phyloP scores from a whole-genome alignment of 768 basidiomycete species.

The Collybia sordida region DNA sequence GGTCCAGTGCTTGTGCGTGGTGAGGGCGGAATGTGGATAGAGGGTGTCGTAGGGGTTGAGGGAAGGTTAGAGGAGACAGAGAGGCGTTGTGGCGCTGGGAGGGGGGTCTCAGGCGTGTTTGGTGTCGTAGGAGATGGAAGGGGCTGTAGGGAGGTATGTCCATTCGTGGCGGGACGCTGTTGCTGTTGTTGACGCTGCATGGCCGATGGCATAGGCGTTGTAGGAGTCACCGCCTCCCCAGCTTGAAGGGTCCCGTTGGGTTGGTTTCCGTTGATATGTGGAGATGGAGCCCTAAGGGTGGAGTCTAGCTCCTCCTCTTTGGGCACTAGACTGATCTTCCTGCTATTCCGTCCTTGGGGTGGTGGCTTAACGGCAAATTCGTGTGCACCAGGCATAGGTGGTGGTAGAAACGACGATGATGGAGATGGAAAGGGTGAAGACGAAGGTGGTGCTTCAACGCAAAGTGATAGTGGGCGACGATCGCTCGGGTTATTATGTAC shows the following conservation, averaged over 20 bases:
- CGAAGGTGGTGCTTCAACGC: slow-evolving; percentile 41
- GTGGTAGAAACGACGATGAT: slow-evolving; percentile 66
- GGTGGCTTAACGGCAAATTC: slow-evolving; percentile 60
- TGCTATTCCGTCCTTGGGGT: slow-evolving; percentile 26
- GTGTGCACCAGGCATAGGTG: slow-evolving; percentile 64
- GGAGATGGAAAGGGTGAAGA: slow-evolving; percentile 59
- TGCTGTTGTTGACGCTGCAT: no score
- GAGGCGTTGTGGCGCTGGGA: slow-evolving; percentile 3
- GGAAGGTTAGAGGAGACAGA: no score
- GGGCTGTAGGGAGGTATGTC: neutral
- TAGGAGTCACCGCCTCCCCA: no score
- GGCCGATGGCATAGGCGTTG: no score
- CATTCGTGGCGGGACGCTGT: no score
- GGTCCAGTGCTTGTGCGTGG: neutral
- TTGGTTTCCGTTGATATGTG: no score
- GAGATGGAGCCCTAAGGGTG: slow-evolving; percentile 7
- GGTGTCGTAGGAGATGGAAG: slow-evolving; percentile 8
- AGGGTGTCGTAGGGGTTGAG: no score
- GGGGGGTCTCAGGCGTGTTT: slow-evolving; percentile 7
- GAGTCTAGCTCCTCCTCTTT: slow-evolving; percentile 7
- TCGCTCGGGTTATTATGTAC: slow-evolving; percentile 1
- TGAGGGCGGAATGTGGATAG: neutral
- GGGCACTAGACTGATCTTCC: slow-evolving; percentile 12
- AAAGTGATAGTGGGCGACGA: slow-evolving; percentile 29
- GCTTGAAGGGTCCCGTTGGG: neutral